These are phyloP conservation scores for Ajuga chamaepitys DNA, from an alignment of 257 asterid species.

Conservation along the genomic window DNA sequence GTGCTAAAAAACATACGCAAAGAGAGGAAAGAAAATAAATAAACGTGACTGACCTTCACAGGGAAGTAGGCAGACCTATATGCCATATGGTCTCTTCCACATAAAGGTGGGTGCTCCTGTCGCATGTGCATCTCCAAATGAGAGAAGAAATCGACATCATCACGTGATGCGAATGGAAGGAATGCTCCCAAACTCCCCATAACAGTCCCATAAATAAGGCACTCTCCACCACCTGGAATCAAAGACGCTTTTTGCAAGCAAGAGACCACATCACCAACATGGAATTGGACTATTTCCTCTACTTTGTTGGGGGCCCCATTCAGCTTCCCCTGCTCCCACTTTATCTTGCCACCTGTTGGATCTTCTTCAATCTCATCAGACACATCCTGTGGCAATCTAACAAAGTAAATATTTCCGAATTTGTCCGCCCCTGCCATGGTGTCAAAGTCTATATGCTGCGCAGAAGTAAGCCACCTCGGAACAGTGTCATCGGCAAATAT, in stretches of 20 bases:
- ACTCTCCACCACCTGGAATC: constrained; percentile 95
- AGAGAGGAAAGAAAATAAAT: background rate
- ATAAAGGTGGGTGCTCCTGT: constrained; percentile 94
- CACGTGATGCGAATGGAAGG: constrained; percentile 90
- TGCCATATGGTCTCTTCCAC: constrained; percentile 99
- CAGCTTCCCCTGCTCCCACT: constrained; percentile 99
- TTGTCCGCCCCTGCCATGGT: constrained; percentile 98
- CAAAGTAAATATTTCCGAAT: constrained; percentile 89
- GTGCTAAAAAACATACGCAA: background rate
- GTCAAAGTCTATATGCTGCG: constrained; percentile 87
- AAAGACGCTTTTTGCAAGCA: constrained; percentile 90
- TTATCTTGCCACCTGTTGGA: constrained; percentile 98
- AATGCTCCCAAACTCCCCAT: constrained; percentile 97
- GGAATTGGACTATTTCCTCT: constrained; percentile 94
- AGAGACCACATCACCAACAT: constrained; percentile 84
- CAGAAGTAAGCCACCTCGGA: constrained; percentile 94
- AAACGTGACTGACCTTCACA: constrained; percentile 55
- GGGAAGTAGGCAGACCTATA: constrained; percentile 95
- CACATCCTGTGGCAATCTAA: constrained; percentile 90
- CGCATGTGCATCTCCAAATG: constrained; percentile 99
- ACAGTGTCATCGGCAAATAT: constrained; percentile 98
- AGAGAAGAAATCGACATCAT: constrained; percentile 95
- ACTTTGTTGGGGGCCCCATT: constrained; percentile 99
- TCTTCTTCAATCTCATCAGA: constrained; percentile 99
- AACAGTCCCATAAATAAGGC: constrained; percentile 84